Conservation (phyloP, 352 stramenopile species). For the Pythium grandisporangium region DNA sequence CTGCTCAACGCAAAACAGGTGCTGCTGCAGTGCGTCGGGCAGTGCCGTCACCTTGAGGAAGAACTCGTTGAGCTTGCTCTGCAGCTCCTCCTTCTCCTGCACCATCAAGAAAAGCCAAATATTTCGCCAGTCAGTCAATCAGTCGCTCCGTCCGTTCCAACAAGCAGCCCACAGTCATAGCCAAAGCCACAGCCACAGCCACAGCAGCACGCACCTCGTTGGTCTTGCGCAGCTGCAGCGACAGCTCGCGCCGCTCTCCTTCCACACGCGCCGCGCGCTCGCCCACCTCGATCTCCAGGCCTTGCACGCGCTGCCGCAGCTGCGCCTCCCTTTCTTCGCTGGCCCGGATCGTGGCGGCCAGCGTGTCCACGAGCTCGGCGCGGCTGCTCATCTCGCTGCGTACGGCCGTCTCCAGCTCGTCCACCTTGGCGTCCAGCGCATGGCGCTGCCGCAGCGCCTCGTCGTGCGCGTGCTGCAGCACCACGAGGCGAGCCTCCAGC, state of each 20-base stretch:
- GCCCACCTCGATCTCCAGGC: constrained; percentile 42
- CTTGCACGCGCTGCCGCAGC: constrained; percentile 26
- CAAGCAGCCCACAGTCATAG: too few relatives aligned
- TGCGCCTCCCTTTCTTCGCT: constrained; percentile 39
- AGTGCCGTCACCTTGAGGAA: constrained; percentile 67
- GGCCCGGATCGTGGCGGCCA: constrained; percentile 48
- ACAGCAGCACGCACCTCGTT: constrained; percentile 35
- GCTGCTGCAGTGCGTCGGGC: constrained; percentile 54
- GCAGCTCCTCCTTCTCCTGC: constrained; percentile 76
- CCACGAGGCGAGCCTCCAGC: constrained; percentile 30
- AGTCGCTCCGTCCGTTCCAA: too few relatives aligned
- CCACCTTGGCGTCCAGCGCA: constrained; percentile 32
- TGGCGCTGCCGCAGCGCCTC: constrained; percentile 20
- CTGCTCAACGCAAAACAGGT: constrained; percentile 38
- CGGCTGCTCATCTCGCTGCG: constrained; percentile 52
- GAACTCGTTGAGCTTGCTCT: constrained; percentile 73
- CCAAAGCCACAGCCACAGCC: too few relatives aligned
- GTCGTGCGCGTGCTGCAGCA: constrained; percentile 34
- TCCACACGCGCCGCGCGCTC: constrained; percentile 63
- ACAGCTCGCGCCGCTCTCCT: constrained; percentile 41
- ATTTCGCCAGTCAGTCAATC: not conserved
- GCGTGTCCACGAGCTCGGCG: constrained; percentile 66
- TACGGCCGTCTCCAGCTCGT: constrained; percentile 39
- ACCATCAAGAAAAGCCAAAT: not conserved
- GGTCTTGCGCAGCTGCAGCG: constrained; percentile 44